phyloP scores from a whole-genome alignment of 306 rosid genomes.

The Trifolium dubium region DNA sequence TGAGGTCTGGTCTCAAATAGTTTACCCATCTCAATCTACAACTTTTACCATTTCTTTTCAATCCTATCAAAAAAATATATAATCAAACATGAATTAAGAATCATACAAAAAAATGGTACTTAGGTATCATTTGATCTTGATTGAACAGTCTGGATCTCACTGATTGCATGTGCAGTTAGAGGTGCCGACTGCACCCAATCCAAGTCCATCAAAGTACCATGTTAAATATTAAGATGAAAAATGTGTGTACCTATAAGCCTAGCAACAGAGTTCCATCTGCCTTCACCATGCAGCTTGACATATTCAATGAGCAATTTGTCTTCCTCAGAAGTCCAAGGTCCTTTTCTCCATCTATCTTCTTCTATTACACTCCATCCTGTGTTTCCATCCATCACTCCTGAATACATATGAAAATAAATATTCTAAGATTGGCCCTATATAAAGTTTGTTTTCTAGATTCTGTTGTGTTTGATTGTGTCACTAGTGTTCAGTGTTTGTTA shows the following conservation, averaged over 20 bases:
- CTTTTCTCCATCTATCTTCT: constrained; percentile 92
- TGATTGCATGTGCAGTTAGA: too few species aligned
- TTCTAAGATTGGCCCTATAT: constrained; percentile 16
- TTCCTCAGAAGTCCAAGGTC: constrained; percentile 98
- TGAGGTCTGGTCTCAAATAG: constrained; percentile 82
- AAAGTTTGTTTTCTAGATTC: constrained; percentile 38
- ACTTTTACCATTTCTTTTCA: constrained; percentile 90
- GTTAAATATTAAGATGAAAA: background rate
- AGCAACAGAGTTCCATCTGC: constrained; percentile 97
- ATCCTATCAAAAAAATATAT: constrained; percentile 47
- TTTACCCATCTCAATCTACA: constrained; percentile 95
- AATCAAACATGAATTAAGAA: background rate
- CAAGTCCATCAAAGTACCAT: too few species aligned
- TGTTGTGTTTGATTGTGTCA: constrained; percentile 39
- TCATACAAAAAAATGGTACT: background rate
- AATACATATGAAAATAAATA: constrained; percentile 52
- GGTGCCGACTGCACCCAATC: too few species aligned
- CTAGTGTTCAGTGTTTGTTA: constrained; percentile 45
- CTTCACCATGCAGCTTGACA: constrained; percentile 90
- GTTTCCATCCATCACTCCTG: constrained; percentile 62
- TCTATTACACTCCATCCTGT: constrained; percentile 70
- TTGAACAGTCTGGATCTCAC: too few species aligned
- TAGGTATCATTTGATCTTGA: too few species aligned
- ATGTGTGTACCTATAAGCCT: constrained; percentile 74
- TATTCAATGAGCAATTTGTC: constrained; percentile 82